Evolutionary conservation across 805 yeast genomes (phyloP), one percentile per base, ranked within the genome.

Genomic region (Monosporozyma unispora): DNA sequence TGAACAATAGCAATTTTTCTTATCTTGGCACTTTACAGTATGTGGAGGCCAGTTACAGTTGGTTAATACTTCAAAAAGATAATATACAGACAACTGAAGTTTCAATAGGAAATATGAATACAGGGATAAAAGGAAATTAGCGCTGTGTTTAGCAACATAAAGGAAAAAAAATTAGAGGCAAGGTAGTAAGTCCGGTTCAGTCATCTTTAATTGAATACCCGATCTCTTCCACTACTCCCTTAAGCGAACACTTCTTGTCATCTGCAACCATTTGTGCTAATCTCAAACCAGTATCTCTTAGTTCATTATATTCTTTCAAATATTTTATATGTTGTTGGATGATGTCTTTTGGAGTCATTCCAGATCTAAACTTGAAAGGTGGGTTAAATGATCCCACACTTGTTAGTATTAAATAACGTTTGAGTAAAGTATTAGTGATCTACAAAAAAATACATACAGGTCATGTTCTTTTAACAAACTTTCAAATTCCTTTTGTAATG

Each of bases 211-310:
- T 58, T 4, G 51, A 48, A 49, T 52, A 58, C 8, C 75, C 79
- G 72, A 80, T 74, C 56, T 82, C 85, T 12, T 73, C 69, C 56
- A 80, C 63, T 6, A 81, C 73, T 35, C 74, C 79, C 11, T 67
- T 63, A 4, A 78, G 59, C 43, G 74, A 68, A 25, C 76, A 65
- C 23, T 72, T 67, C 51, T 79, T 70, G 51, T 80, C 83, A 47
- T 78, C 80, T 0, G 87, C 84, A 29, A 83, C 79, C 69, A 80
- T 62, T 39, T 77, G 75, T 10, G 80, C 74, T 52, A 84, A 60
- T 6, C 76, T 73, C 48, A 81, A 57, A 0, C 87, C 85, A 1
- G 74, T 70, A 58, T 83, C 89, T 56, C 78, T 75, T 22, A 84
- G 63, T 52, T 81, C 87, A 57, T 83, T 80, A 62, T 82, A 84